Percentiles rank a stretch among this genome's conserved stretches.
phyloP scores from a whole-genome alignment of 2,329 filamentous ascomycete genomes.

The Monosporascus sp. region DNA sequence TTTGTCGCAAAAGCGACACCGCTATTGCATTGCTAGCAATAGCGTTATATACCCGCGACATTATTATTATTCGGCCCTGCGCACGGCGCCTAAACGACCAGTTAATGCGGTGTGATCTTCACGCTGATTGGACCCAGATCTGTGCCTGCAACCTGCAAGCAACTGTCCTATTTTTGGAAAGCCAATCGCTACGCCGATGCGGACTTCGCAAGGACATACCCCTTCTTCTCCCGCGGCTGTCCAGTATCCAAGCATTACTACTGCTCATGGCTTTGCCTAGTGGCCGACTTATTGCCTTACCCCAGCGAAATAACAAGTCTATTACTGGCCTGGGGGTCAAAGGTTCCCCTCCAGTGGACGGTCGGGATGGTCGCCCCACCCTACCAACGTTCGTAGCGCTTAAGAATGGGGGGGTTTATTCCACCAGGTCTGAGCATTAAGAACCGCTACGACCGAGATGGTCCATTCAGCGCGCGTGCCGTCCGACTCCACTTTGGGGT shows the following conservation, averaged over 20 bases:
- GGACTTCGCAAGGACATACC: background rate
- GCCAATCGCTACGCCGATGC: conserved; percentile 15
- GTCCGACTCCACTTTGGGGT: conserved; percentile 2
- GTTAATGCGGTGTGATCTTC: conserved; percentile 19
- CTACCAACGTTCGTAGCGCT: conserved; percentile 19
- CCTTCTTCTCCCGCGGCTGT: conserved; percentile 1
- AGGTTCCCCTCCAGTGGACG: conserved; percentile 15
- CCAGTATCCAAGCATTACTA: background rate
- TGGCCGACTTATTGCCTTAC: background rate
- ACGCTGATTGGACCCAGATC: conserved; percentile 16
- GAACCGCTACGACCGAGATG: conserved; percentile 10
- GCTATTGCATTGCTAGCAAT: no score
- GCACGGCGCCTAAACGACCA: conserved; percentile 12
- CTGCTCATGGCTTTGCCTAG: background rate
- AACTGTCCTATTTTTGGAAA: conserved; percentile 19
- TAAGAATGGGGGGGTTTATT: conserved; percentile 15
- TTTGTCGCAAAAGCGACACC: no score
- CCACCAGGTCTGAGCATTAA: conserved; percentile 8
- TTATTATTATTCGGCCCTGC: conserved; percentile 4
- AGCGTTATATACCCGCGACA: no score
- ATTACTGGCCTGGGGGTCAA: background rate
- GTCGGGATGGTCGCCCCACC: conserved; percentile 16
- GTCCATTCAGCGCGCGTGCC: conserved; percentile 11
- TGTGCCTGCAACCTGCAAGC: conserved; percentile 12
- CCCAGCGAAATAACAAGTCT: background rate